A percentile compares a stretch with the other conserved stretches of the same genome.
Conservation (phyloP, 192 early-diverging fungal species). For the Podila clonocystis region DNA sequence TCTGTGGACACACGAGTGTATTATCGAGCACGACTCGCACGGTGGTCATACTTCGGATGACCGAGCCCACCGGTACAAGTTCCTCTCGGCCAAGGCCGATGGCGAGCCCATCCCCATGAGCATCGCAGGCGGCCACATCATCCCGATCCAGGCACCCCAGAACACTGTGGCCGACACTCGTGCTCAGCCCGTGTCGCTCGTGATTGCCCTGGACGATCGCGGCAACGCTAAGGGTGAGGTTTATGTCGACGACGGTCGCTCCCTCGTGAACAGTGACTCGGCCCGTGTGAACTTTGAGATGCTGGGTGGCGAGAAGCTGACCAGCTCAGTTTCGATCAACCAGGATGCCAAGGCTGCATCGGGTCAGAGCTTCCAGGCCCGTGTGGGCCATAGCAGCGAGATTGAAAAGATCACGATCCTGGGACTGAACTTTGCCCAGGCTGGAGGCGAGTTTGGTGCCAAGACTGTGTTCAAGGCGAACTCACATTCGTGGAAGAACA, state of each 20-base stretch:
- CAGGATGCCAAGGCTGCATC: neutral
- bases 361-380: neutral
- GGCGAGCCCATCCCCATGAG: conserved; percentile 69
- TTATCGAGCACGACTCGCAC: conserved; percentile 24
- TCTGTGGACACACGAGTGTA: conserved; percentile 52
- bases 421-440: conserved; percentile 36
- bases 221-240: conserved; percentile 61
- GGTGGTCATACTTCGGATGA: neutral
- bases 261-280: neutral
- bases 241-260: conserved; percentile 70
- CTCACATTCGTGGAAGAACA: no score
- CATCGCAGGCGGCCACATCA: conserved; percentile 66
- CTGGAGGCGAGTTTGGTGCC: neutral
- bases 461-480: neutral
- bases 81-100: conserved; percentile 56
- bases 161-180: conserved; percentile 60
- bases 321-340: conserved; percentile 7
- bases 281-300: conserved; percentile 14
- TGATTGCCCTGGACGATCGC: conserved; percentile 62
- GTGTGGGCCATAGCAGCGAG: conserved; percentile 10
- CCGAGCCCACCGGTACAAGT: conserved; percentile 21
- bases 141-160: conserved; percentile 60
- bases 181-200: conserved; percentile 53
- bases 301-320: conserved; percentile 11
- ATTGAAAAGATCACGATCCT: conserved; percentile 28